Percentiles rank a stretch among this genome's conserved stretches.
Evolutionary conservation across 2,329 filamentous ascomycete species (phyloP).

Genomic region (Cordyceps farinosa): DNA sequence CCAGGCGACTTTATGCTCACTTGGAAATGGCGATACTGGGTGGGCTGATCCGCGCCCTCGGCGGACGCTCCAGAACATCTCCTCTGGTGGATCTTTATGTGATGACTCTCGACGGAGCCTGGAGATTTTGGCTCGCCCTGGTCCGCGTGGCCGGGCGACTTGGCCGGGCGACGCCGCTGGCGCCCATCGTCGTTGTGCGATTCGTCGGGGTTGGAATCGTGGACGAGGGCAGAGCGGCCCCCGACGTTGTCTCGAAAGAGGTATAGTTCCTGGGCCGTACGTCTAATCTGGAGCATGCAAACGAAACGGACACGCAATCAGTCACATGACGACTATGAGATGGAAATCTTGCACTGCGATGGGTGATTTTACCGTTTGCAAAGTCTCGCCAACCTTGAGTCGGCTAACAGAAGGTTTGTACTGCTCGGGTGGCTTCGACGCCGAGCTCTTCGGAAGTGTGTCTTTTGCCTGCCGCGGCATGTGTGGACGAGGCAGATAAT

Average conservation of each 20-base stretch:
- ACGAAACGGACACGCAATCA: background rate
- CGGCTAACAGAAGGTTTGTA: slow-evolving; percentile 4
- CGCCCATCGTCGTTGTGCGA: background rate
- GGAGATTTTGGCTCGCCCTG: background rate
- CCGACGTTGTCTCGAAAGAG: slow-evolving; percentile 9
- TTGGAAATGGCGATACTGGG: background rate
- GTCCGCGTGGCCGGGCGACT: background rate
- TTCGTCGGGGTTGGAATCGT: background rate
- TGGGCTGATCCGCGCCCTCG: background rate
- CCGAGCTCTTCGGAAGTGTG: background rate
- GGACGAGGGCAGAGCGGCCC: slow-evolving; percentile 15
- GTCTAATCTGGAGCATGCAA: slow-evolving; percentile 2
- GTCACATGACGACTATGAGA: background rate
- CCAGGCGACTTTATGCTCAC: background rate
- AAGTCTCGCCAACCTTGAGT: slow-evolving; percentile 13
- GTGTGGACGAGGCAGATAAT: background rate
- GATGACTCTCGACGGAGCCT: background rate
- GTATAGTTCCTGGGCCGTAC: slow-evolving; percentile 15
- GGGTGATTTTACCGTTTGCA: slow-evolving; percentile 13
- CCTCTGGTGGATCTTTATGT: background rate
- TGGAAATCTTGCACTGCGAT: background rate
- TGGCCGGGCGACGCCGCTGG: background rate
- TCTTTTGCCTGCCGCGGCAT: slow-evolving; percentile 5
- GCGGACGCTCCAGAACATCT: background rate
- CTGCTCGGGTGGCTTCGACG: background rate